These are phyloP conservation scores for Musa balbisiana DNA, from an alignment of 202 grass and related monocot species.

Conservation along the genomic window DNA sequence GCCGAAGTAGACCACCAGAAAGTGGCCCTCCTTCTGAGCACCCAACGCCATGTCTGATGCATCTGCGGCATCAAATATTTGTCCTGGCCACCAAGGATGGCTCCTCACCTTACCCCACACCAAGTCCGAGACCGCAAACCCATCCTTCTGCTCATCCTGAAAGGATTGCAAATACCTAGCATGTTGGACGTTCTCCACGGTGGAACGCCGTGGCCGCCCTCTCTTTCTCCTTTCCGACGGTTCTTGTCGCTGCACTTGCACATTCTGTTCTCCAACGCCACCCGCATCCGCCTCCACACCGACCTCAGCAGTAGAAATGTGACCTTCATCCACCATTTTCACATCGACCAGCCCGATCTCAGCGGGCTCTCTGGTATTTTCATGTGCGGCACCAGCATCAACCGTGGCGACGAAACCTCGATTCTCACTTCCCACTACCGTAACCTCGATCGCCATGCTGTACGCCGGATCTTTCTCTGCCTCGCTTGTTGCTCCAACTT, in stretches of 20 bases:
- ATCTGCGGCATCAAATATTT: slow-evolving; percentile 61
- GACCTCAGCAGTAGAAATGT: background rate
- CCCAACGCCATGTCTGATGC: slow-evolving; percentile 65
- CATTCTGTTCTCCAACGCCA: background rate
- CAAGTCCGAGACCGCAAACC: slow-evolving; percentile 54
- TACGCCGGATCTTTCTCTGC: background rate
- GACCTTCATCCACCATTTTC: background rate
- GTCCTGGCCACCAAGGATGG: slow-evolving; percentile 95
- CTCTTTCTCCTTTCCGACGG: background rate
- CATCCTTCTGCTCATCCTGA: slow-evolving; percentile 34
- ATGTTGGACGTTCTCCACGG: slow-evolving; percentile 7
- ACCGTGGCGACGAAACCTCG: background rate
- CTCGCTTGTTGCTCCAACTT: too few species aligned
- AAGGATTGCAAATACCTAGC: slow-evolving; percentile 43
- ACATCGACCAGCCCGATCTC: background rate
- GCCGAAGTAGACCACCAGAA: slow-evolving; percentile 81
- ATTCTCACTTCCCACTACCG: background rate
- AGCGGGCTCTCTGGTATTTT: background rate
- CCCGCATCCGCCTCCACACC: background rate
- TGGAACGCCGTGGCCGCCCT: slow-evolving; percentile 1
- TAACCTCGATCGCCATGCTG: background rate
- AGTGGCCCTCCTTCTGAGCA: slow-evolving; percentile 54
- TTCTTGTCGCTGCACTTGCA: background rate
- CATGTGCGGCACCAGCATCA: background rate
- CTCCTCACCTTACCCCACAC: slow-evolving; percentile 95